Conservation (phyloP, 192 early-diverging fungal genomes). For the Mycoemilia scoparia region DNA sequence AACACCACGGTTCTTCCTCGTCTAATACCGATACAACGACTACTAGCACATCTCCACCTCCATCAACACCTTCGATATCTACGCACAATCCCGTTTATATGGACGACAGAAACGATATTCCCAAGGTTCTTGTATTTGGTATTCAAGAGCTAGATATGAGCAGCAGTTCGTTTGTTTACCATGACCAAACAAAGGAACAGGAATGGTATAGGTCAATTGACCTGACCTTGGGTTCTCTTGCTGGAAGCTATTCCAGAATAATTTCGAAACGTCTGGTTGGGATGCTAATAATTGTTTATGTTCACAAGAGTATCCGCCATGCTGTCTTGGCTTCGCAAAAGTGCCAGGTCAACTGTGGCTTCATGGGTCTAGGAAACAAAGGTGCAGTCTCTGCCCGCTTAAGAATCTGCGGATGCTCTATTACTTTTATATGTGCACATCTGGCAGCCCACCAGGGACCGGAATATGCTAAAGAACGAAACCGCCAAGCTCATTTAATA, state of each 20-base stretch:
- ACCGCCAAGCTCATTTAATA: too few species aligned
- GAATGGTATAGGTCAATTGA: slow-evolving; percentile 66
- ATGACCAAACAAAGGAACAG: slow-evolving; percentile 58
- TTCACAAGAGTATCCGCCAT: slow-evolving; percentile 25
- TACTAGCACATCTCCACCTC: too few species aligned
- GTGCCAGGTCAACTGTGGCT: slow-evolving; percentile 60
- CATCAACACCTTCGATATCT: too few species aligned
- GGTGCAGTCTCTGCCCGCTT: slow-evolving; percentile 75
- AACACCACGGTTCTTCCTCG: slow-evolving; percentile 17
- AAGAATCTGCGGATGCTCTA: slow-evolving; percentile 52
- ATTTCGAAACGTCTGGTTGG: slow-evolving; percentile 74
- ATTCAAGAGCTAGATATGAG: slow-evolving; percentile 85
- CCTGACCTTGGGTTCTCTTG: slow-evolving; percentile 32
- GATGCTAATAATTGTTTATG: slow-evolving; percentile 72
- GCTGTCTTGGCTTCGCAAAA: slow-evolving; percentile 44
- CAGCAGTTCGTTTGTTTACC: slow-evolving; percentile 67
- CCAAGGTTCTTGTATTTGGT: slow-evolving; percentile 31
- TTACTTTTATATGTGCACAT: slow-evolving; percentile 81
- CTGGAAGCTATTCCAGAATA: slow-evolving; percentile 40
- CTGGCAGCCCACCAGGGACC: slow-evolving; percentile 68
- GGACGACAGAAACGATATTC: too few species aligned
- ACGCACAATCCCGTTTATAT: too few species aligned
- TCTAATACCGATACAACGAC: slow-evolving; percentile 24
- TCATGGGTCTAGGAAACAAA: slow-evolving; percentile 88
- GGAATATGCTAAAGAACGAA: too few species aligned